phyloP scores from a whole-genome alignment of 108 stramenopile species.

The Pseudonitzschia multiseries region DNA sequence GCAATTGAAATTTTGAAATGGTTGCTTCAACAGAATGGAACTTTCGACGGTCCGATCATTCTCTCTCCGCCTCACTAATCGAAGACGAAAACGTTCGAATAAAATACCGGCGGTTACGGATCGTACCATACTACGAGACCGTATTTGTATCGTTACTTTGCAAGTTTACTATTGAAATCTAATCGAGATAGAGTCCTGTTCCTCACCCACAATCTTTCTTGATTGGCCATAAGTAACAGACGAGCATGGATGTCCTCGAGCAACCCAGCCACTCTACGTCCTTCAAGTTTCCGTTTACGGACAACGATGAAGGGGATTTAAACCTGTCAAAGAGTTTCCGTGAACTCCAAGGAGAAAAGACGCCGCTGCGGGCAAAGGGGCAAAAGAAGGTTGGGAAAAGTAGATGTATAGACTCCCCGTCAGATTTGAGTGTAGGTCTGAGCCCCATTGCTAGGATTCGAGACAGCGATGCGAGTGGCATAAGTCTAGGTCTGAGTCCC shows the following conservation, averaged over 20 bases:
- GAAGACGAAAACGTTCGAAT: too few relatives aligned
- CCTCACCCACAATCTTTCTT: not conserved
- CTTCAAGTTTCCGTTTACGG: constrained; percentile 19
- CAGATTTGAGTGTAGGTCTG: constrained; percentile 11
- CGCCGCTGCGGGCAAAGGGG: not conserved
- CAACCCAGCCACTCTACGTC: not conserved
- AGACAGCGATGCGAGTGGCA: constrained; percentile 16
- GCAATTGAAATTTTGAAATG: not conserved
- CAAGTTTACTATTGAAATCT: not conserved
- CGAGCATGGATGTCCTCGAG: not conserved
- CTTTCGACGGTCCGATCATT: not conserved
- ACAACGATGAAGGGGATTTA: constrained; percentile 6
- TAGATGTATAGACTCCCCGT: not conserved
- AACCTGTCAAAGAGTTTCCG: constrained; percentile 1
- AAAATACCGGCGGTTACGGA: too few relatives aligned
- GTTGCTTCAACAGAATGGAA: not conserved
- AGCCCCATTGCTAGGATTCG: constrained; percentile 30
- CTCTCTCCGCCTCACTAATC: too few relatives aligned
- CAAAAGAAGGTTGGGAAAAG: not conserved
- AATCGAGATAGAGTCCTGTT: too few relatives aligned
- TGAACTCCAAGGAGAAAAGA: not conserved
- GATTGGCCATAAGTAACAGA: too few relatives aligned
- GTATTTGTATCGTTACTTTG: not conserved
- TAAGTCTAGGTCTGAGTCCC: constrained; percentile 26
- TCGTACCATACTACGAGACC: too few relatives aligned